Percentiles rank a stretch among this genome's conserved stretches.
These are phyloP conservation scores for Podospora appendiculata DNA, from an alignment of 495 filamentous ascomycete species.

Conservation along the genomic window DNA sequence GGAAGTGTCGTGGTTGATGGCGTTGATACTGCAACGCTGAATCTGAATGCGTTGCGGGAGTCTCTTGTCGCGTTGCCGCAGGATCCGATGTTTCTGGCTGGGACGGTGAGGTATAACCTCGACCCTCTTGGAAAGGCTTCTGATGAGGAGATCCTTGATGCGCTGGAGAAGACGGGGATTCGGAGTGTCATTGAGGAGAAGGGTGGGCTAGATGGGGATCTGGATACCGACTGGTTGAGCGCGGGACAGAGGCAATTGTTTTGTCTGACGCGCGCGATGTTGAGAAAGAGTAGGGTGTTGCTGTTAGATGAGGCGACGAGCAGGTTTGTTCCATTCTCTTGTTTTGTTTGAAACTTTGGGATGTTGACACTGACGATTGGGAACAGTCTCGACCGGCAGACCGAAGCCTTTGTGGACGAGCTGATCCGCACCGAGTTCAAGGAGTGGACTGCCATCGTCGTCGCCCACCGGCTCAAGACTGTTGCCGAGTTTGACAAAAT, in stretches of 20 bases:
- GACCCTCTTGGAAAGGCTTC: constrained; percentile 30
- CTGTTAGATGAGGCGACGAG: constrained; percentile 28
- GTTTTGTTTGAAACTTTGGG: background rate
- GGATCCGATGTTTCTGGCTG: constrained; percentile 39
- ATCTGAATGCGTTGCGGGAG: constrained; percentile 30
- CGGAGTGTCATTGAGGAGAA: constrained; percentile 5
- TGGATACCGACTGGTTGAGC: constrained; percentile 43
- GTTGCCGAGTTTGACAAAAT: constrained; percentile 36
- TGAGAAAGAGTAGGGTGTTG: constrained; percentile 25
- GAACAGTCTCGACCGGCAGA: constrained; percentile 29
- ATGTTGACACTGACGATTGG: background rate
- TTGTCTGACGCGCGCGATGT: constrained; percentile 50
- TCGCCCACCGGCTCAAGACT: constrained; percentile 35
- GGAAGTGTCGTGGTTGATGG: constrained; percentile 51
- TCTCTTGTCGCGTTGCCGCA: constrained; percentile 36
- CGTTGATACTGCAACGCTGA: constrained; percentile 30
- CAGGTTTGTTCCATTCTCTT: background rate
- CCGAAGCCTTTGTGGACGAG: constrained; percentile 30
- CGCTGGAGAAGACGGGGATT: constrained; percentile 19
- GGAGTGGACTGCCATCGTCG: constrained; percentile 34
- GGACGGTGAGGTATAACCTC: constrained; percentile 40
- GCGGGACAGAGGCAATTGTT: constrained; percentile 57
- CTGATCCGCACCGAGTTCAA: constrained; percentile 32
- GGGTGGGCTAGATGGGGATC: constrained; percentile 32
- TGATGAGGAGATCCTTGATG: constrained; percentile 31